Evolutionary conservation across 352 stramenopile genomes (phyloP).

Genomic region (Stephanocyclus meneghinianus): DNA sequence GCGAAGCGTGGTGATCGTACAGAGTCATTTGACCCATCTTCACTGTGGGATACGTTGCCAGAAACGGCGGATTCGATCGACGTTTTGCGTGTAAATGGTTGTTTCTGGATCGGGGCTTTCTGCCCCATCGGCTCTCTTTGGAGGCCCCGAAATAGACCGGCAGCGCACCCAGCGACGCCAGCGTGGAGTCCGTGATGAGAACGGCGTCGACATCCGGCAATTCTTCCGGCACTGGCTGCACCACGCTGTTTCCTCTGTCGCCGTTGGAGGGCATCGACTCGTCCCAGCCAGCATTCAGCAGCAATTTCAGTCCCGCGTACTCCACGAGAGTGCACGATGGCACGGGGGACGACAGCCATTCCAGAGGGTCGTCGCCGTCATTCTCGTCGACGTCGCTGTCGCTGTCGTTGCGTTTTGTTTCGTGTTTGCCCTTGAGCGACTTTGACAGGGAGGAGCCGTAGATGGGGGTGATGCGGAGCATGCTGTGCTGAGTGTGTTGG

Average conservation of each 20-base stretch:
- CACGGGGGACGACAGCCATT: conserved; percentile 51
- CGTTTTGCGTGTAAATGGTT: background rate
- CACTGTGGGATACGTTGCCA: conserved; percentile 91
- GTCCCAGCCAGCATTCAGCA: conserved; percentile 74
- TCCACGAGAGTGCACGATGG: conserved; percentile 78
- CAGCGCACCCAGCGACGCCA: conserved; percentile 68
- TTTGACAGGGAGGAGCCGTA: conserved; percentile 62
- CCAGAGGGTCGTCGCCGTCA: conserved; percentile 28
- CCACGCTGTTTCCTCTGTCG: background rate
- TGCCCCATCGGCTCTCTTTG: conserved; percentile 18
- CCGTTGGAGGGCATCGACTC: conserved; percentile 23
- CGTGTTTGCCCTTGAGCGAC: background rate
- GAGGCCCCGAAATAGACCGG: conserved; percentile 63
- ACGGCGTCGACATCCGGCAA: conserved; percentile 71
- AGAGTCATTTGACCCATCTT: conserved; percentile 96
- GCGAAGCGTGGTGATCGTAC: conserved; percentile 92
- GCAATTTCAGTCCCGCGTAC: conserved; percentile 65
- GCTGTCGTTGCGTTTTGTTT: conserved; percentile 25
- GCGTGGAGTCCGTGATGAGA: conserved; percentile 70
- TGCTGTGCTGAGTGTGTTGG: conserved; percentile 14
- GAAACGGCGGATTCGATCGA: conserved; percentile 82
- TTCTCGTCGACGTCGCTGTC: conserved; percentile 6
- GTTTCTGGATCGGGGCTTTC: conserved; percentile 14
- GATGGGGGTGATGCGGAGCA: conserved; percentile 77
- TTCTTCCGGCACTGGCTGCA: conserved; percentile 17